phyloP scores from a whole-genome alignment of 306 rosid genomes.

The Prunus mongolica region DNA sequence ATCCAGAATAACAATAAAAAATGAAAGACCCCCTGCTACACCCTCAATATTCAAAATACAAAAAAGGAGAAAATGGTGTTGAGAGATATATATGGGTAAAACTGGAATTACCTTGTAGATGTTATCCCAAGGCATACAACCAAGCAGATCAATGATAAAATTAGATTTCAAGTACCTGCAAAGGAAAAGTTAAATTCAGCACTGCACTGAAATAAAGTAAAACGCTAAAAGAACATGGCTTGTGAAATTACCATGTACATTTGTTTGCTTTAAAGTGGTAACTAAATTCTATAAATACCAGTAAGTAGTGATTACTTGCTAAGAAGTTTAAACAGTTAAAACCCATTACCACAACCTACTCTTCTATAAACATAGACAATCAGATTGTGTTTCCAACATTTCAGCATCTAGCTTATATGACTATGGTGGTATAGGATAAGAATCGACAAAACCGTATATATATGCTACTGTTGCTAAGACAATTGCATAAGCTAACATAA shows the following conservation, averaged over 20 bases:
- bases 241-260: not conserved
- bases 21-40: not conserved
- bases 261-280: not conserved
- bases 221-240: not conserved
- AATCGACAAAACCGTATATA: too few relatives aligned
- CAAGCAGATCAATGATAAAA: slow-evolving; percentile 75
- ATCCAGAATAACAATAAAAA: not conserved
- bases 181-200: not conserved
- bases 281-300: not conserved
- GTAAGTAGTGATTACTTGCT: not conserved
- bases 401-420: too few relatives aligned
- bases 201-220: not conserved
- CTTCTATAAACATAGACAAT: not conserved
- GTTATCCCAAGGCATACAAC: slow-evolving; percentile 94
- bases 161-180: slow-evolving; percentile 71
- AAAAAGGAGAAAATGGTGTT: not conserved
- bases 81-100: slow-evolving; percentile 9
- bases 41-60: not conserved
- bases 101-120: slow-evolving; percentile 65
- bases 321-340: not conserved
- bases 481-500: not conserved
- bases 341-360: not conserved
- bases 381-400: too few relatives aligned
- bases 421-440: too few relatives aligned
- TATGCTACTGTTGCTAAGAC: not conserved